Conservation (phyloP, 1,284 basidiomycete genomes). For the Austroboletus niveus region DNA sequence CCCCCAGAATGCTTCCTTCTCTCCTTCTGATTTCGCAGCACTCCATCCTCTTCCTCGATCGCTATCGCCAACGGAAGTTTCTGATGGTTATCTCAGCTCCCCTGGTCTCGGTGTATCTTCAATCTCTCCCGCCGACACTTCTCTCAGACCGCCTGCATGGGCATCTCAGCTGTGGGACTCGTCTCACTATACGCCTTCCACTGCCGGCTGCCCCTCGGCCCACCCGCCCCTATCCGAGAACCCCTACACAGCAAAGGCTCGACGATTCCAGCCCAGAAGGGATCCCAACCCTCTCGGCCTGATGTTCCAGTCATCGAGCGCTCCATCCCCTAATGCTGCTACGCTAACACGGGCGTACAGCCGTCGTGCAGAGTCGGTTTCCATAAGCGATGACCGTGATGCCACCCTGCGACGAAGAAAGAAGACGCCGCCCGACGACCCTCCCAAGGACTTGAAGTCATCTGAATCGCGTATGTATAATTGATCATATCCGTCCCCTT, state of each 20-base stretch:
- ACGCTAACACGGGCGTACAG: conserved; percentile 55
- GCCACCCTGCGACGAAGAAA: conserved; percentile 68
- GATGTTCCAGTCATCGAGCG: conserved; percentile 77
- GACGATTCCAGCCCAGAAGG: conserved; percentile 36
- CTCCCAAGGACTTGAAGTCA: conserved; percentile 32
- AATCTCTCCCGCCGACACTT: conserved; percentile 54
- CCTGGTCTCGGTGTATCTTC: conserved; percentile 45
- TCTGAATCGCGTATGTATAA: conserved; percentile 32
- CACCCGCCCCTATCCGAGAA: conserved; percentile 46
- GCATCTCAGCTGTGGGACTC: conserved; percentile 61
- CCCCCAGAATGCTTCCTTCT: conserved; percentile 50
- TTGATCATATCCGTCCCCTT: conserved; percentile 31
- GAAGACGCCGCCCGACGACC: conserved; percentile 48
- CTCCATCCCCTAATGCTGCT: conserved; percentile 48
- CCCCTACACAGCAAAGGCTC: conserved; percentile 30
- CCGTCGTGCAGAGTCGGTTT: conserved; percentile 62
- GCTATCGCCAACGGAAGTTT: conserved; percentile 50
- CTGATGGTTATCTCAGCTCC: conserved; percentile 41
- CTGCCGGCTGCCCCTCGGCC: conserved; percentile 10
- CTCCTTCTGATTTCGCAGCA: conserved; percentile 56
- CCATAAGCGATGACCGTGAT: conserved; percentile 61
- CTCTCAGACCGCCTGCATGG: conserved; percentile 56
- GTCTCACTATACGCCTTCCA: conserved; percentile 26
- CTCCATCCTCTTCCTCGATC: conserved; percentile 59
- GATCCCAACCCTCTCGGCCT: conserved; percentile 52